Conservation (phyloP, 495 filamentous ascomycete species). For the Tuber magnatum region DNA sequence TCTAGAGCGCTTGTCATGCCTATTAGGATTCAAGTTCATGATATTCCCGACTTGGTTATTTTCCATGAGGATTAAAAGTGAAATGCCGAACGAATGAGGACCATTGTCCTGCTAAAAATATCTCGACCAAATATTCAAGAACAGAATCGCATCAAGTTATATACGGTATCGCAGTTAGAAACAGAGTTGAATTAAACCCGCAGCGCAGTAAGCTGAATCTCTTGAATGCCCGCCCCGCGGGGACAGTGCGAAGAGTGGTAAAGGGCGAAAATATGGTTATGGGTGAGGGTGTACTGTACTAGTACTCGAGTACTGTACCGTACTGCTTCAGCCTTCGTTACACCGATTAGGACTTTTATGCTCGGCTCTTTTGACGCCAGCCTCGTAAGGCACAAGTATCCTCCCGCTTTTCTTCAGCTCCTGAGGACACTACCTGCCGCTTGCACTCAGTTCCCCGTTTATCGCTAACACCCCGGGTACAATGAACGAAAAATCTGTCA, state of each 20-base stretch:
- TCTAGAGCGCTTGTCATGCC: too few relatives aligned
- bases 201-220: background rate
- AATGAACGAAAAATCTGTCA: background rate
- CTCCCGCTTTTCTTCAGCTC: background rate
- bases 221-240: background rate
- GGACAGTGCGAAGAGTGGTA: background rate
- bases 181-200: too few relatives aligned
- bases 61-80: background rate
- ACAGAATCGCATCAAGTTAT: too few relatives aligned
- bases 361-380: background rate
- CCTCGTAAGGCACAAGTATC: background rate
- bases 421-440: background rate
- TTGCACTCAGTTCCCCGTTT: background rate
- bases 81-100: background rate
- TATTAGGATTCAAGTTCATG: too few relatives aligned
- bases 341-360: background rate
- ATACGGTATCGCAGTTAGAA: background rate
- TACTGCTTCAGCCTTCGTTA: background rate
- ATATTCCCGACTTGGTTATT: background rate
- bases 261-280: background rate
- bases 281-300: background rate
- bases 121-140: too few relatives aligned
- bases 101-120: background rate
- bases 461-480: background rate
- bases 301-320: too few relatives aligned